Conservation (phyloP, 2,329 filamentous ascomycete genomes). For the Elsinoe fawcettii region DNA sequence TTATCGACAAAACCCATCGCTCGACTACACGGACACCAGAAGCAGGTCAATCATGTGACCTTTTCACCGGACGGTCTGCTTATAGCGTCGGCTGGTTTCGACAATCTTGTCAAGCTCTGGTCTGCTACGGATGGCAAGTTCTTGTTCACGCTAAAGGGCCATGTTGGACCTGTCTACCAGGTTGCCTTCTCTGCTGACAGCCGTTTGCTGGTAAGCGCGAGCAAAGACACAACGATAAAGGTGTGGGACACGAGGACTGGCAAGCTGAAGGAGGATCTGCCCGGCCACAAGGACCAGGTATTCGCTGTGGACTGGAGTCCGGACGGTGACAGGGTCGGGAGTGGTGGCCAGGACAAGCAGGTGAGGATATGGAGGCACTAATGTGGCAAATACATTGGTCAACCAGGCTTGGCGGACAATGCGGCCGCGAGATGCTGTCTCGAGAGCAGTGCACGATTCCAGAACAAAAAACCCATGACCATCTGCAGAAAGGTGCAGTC, state of each 20-base stretch:
- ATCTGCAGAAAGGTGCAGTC: too few relatives aligned
- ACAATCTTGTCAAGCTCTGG: conserved; percentile 94
- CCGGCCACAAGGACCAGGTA: conserved; percentile 86
- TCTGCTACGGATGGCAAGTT: conserved; percentile 69
- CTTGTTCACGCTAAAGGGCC: conserved; percentile 77
- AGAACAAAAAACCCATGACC: too few relatives aligned
- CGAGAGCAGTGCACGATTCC: too few relatives aligned
- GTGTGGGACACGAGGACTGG: conserved; percentile 86
- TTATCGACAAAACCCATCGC: conserved; percentile 73
- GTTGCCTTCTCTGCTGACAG: conserved; percentile 89
- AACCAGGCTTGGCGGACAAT: not conserved
- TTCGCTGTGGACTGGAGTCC: conserved; percentile 94
- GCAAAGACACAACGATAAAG: conserved; percentile 89
- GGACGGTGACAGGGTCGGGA: conserved; percentile 80
- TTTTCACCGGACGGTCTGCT: conserved; percentile 85
- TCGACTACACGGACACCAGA: conserved; percentile 88
- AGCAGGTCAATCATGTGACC: conserved; percentile 90
- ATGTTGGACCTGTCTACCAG: conserved; percentile 87
- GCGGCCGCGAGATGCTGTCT: too few relatives aligned
- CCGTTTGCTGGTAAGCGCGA: conserved; percentile 75
- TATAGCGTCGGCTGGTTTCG: conserved; percentile 83
- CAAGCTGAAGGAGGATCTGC: conserved; percentile 74
- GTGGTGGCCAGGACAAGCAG: conserved; percentile 84
- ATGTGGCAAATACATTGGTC: not conserved
- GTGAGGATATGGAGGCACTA: conserved; percentile 59